Percentiles rank a stretch among this genome's conserved stretches.
phyloP scores from a whole-genome alignment of 805 yeast species.

The Alloascoidea hylecoeti region DNA sequence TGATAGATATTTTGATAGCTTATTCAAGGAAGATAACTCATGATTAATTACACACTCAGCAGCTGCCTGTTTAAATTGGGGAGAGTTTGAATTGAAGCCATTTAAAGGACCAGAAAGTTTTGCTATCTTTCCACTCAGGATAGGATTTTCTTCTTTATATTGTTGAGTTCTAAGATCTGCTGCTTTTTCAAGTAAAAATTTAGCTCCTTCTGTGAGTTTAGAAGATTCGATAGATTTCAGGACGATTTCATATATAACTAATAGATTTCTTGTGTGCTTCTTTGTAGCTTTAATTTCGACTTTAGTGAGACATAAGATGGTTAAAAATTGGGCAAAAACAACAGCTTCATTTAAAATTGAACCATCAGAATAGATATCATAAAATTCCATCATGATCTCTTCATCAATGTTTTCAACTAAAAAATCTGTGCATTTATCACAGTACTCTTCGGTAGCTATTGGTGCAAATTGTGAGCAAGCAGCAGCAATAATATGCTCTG shows the following conservation, averaged over 20 bases:
- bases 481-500: slow-evolving; percentile 24
- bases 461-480: slow-evolving; percentile 6
- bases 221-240: neutral
- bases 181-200: neutral
- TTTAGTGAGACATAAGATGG: neutral
- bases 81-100: neutral
- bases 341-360: neutral
- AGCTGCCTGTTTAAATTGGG: neutral
- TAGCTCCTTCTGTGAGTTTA: neutral
- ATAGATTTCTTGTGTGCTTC: no score
- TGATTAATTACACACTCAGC: neutral
- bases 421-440: neutral
- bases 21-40: neutral
- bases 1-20: neutral
- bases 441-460: neutral
- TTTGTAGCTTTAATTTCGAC: neutral
- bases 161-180: neutral
- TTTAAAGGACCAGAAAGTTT: neutral
- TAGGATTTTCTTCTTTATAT: neutral
- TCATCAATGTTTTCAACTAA: neutral
- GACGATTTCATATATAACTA: neutral
- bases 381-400: neutral
- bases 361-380: neutral
- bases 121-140: neutral
- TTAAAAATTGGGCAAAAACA: neutral